phyloP scores from a whole-genome alignment of 106 monocot species.

The Hemerocallis citrina region DNA sequence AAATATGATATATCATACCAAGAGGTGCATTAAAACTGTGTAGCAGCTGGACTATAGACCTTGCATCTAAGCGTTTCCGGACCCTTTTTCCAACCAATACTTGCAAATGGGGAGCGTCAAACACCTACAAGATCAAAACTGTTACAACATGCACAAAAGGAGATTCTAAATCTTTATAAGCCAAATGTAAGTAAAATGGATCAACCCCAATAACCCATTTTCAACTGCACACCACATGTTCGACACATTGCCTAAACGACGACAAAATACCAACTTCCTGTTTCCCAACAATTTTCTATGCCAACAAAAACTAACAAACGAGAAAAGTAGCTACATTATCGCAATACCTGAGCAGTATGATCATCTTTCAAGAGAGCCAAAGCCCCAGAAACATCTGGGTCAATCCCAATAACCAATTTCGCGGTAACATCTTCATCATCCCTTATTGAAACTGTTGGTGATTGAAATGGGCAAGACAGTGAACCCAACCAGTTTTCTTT shows the following conservation, averaged over 20 bases:
- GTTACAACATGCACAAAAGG: neutral
- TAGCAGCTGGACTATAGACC: constrained; percentile 76
- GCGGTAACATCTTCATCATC: constrained; percentile 7
- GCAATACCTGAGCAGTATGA: constrained; percentile 41
- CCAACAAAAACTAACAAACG: neutral
- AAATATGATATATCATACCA: constrained; percentile 42
- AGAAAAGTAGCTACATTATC: too few relatives aligned
- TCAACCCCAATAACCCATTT: too few relatives aligned
- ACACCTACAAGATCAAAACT: constrained; percentile 49
- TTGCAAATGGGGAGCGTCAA: constrained; percentile 72
- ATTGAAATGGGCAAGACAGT: constrained; percentile 39
- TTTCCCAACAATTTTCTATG: too few relatives aligned
- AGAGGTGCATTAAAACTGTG: constrained; percentile 60
- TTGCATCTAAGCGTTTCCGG: constrained; percentile 82
- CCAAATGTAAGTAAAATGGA: neutral
- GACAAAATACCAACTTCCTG: too few relatives aligned
- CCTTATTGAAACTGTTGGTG: constrained; percentile 1
- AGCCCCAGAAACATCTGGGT: constrained; percentile 69
- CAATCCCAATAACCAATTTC: constrained; percentile 60
- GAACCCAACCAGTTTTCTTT: constrained; percentile 60
- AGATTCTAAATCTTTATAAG: too few relatives aligned
- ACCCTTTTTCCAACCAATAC: constrained; percentile 73
- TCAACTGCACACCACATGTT: too few relatives aligned
- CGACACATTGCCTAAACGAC: too few relatives aligned
- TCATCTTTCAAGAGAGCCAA: constrained; percentile 51